Evolutionary conservation across 345 rosid genomes (phyloP).

Genomic region (Gossypium herbaceum): DNA sequence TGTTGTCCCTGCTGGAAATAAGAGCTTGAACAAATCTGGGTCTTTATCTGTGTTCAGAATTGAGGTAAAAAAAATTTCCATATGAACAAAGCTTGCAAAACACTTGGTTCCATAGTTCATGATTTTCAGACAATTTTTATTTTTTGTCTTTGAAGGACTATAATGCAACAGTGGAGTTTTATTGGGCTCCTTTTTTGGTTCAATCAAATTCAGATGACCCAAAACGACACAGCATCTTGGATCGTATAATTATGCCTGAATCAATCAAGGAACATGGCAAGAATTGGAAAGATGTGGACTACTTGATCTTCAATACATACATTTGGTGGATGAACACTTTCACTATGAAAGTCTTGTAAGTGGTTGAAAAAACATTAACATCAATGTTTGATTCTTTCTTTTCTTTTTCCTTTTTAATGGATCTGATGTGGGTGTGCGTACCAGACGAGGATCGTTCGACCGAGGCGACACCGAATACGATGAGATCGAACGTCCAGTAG

Average conservation of each 20-base stretch:
- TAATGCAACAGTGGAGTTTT: constrained; percentile 91
- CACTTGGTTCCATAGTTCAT: not conserved
- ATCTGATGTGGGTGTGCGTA: not conserved
- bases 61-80: constrained; percentile 40
- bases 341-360: constrained; percentile 78
- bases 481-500: constrained; percentile 70
- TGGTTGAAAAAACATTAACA: not conserved
- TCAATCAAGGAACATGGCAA: constrained; percentile 75
- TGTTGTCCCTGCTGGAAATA: constrained; percentile 51
- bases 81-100: no score
- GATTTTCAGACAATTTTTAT: not conserved
- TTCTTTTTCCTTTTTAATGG: not conserved
- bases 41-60: constrained; percentile 65
- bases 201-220: constrained; percentile 95
- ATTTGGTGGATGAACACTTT: constrained; percentile 98
- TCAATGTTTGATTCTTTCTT: not conserved
- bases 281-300: constrained; percentile 81
- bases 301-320: constrained; percentile 80
- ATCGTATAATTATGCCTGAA: constrained; percentile 80
- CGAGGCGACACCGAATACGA: constrained; percentile 63
- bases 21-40: constrained; percentile 57
- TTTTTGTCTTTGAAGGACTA: constrained; percentile 47
- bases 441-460: constrained; percentile 83
- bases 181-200: constrained; percentile 96
- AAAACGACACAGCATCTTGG: constrained; percentile 54